Evolutionary conservation across 345 rosid species (phyloP).

Genomic region (Firmiana major): DNA sequence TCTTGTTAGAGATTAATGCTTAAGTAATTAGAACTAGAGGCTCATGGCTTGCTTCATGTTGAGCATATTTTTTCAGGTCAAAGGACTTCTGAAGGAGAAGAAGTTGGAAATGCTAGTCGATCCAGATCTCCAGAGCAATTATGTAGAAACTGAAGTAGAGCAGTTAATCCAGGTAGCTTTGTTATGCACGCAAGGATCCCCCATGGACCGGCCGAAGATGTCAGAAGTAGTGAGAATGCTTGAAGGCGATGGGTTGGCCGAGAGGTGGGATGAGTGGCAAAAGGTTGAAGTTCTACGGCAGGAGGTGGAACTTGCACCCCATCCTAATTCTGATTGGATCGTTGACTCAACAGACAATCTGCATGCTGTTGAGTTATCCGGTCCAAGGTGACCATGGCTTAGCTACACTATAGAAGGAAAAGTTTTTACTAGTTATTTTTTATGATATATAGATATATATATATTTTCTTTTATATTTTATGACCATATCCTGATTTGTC

Average conservation of each 20-base stretch:
- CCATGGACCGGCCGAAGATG: conserved; percentile 89
- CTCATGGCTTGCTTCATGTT: background rate
- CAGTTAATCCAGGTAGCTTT: conserved; percentile 87
- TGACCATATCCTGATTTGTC: conserved; percentile 30
- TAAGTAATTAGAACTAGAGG: background rate
- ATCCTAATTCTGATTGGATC: conserved; percentile 75
- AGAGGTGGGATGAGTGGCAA: conserved; percentile 96
- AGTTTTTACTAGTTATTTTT: conserved; percentile 14
- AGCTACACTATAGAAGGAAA: conserved; percentile 26
- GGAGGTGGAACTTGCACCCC: conserved; percentile 67
- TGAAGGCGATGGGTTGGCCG: conserved; percentile 86
- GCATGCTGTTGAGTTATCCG: conserved; percentile 86
- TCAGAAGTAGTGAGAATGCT: conserved; percentile 92
- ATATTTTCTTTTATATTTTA: conserved; percentile 2
- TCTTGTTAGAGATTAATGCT: background rate
- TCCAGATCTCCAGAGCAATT: conserved; percentile 75
- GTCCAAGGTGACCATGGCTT: conserved; percentile 62
- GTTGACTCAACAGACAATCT: conserved; percentile 82
- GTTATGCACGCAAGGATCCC: conserved; percentile 87
- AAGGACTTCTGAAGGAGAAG: conserved; percentile 88
- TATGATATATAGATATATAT: background rate
- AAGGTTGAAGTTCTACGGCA: conserved; percentile 79
- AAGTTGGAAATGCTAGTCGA: conserved; percentile 90
- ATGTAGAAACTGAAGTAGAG: conserved; percentile 71
- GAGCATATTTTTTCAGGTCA: conserved; percentile 47